Conservation (phyloP, 441 rosid genomes). For the Adansonia rubrostipa region DNA sequence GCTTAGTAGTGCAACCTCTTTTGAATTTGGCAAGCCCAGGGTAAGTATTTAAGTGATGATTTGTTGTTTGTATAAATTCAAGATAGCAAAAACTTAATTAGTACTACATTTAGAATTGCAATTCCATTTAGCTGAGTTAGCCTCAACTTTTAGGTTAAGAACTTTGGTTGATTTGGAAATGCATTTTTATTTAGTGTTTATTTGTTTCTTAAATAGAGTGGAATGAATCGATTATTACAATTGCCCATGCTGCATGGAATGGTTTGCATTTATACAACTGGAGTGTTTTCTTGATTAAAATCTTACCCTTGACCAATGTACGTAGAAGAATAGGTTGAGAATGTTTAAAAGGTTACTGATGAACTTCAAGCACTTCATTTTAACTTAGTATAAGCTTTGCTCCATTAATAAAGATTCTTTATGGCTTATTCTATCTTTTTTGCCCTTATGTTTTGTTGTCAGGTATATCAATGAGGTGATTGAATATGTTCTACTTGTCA, state of each 20-base stretch:
- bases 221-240: not conserved
- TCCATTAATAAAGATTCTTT: not conserved
- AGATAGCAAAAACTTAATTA: not conserved
- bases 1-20: conserved; percentile 90
- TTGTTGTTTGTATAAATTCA: conserved; percentile 14
- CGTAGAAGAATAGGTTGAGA: not conserved
- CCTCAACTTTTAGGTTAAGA: not conserved
- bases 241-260: not conserved
- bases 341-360: conserved; percentile 13
- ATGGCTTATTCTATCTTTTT: not conserved
- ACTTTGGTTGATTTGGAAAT: not conserved
- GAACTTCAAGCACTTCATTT: conserved; percentile 9
- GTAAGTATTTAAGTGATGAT: conserved; percentile 51
- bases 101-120: not conserved
- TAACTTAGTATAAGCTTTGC: not conserved
- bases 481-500: conserved; percentile 65
- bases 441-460: conserved; percentile 23
- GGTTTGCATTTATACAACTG: not conserved
- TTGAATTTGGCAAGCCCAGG: conserved; percentile 81
- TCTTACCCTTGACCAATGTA: not conserved
- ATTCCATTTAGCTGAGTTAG: not conserved
- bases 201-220: conserved; percentile 2
- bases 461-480: conserved; percentile 92
- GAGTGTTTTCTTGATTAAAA: not conserved
- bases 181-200: conserved; percentile 1